These are phyloP conservation scores for Zancudomyces culisetae DNA, from an alignment of 371 early-diverging fungal genomes.

Conservation along the genomic window DNA sequence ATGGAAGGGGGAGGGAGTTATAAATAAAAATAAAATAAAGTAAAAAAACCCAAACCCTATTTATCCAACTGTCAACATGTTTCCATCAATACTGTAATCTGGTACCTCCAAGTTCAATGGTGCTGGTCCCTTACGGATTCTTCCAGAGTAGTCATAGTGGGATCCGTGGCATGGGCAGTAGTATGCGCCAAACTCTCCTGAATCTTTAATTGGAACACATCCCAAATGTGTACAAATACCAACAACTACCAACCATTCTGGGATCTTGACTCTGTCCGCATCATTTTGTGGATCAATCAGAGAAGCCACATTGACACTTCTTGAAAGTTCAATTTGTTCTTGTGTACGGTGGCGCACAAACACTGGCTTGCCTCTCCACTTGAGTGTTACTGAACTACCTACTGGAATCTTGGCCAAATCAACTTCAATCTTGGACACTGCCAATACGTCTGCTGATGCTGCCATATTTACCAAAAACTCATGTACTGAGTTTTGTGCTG, in stretches of 20 bases:
- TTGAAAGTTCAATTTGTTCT: conserved; percentile 85
- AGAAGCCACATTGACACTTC: conserved; percentile 47
- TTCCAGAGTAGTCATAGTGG: conserved; percentile 77
- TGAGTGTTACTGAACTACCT: conserved; percentile 89
- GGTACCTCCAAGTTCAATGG: conserved; percentile 96
- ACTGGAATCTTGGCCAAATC: conserved; percentile 79
- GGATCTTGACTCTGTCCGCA: conserved; percentile 74
- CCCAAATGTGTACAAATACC: conserved; percentile 97
- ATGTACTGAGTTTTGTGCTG: conserved; percentile 79
- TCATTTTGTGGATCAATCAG: conserved; percentile 87
- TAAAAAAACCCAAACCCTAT: too few relatives aligned
- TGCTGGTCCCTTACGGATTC: conserved; percentile 96
- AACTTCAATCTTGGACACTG: conserved; percentile 92
- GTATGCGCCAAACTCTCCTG: conserved; percentile 96
- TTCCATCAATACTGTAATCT: conserved; percentile 42
- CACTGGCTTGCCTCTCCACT: conserved; percentile 98
- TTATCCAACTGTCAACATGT: conserved; percentile 41
- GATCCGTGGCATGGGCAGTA: conserved; percentile 99
- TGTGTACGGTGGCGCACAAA: conserved; percentile 92
- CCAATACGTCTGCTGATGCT: conserved; percentile 92
- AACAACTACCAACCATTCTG: conserved; percentile 92
- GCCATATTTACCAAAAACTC: conserved; percentile 81
- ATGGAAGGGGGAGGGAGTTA: too few relatives aligned
- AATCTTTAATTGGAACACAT: conserved; percentile 94
- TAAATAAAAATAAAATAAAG: too few relatives aligned